Evolutionary conservation across 2,329 filamentous ascomycete genomes (phyloP).

Genomic region (Alternaria viburni): DNA sequence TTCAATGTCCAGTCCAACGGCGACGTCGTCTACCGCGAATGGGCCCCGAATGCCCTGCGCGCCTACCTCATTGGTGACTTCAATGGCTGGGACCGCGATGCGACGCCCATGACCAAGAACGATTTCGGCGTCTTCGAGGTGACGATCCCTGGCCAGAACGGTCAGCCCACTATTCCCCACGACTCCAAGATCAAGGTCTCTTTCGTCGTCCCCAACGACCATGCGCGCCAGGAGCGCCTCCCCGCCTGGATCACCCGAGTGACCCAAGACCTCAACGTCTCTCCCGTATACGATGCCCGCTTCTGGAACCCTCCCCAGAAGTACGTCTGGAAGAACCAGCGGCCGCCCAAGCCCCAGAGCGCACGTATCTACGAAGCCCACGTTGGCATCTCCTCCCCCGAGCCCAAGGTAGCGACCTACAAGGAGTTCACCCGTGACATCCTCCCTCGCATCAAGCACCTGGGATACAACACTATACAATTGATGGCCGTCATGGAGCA

Average conservation of each 20-base stretch:
- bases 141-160: slow-evolving; percentile 73
- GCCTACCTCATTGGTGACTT: slow-evolving; percentile 94
- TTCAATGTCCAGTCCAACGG: slow-evolving; percentile 81
- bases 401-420: slow-evolving; percentile 88
- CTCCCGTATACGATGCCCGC: slow-evolving; percentile 89
- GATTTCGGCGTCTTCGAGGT: slow-evolving; percentile 88
- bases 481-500: slow-evolving; percentile 99
- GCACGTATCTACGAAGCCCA: slow-evolving; percentile 98
- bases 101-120: slow-evolving; percentile 87
- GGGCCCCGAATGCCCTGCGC: slow-evolving; percentile 87
- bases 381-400: slow-evolving; percentile 93
- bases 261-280: slow-evolving; percentile 88
- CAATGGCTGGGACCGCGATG: slow-evolving; percentile 86
- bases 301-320: slow-evolving; percentile 95
- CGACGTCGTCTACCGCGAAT: slow-evolving; percentile 91
- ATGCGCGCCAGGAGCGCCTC: slow-evolving; percentile 79
- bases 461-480: slow-evolving; percentile 98
- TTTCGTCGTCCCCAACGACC: slow-evolving; percentile 77
- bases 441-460: slow-evolving; percentile 84
- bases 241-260: slow-evolving; percentile 98
- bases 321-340: slow-evolving; percentile 83
- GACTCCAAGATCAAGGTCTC: slow-evolving; percentile 97
- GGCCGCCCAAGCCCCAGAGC: slow-evolving; percentile 83
- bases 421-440: slow-evolving; percentile 96
- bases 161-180: slow-evolving; percentile 81